These are phyloP conservation scores for Lipomyces mesembrius DNA, from an alignment of 805 yeast genomes.

Conservation along the genomic window DNA sequence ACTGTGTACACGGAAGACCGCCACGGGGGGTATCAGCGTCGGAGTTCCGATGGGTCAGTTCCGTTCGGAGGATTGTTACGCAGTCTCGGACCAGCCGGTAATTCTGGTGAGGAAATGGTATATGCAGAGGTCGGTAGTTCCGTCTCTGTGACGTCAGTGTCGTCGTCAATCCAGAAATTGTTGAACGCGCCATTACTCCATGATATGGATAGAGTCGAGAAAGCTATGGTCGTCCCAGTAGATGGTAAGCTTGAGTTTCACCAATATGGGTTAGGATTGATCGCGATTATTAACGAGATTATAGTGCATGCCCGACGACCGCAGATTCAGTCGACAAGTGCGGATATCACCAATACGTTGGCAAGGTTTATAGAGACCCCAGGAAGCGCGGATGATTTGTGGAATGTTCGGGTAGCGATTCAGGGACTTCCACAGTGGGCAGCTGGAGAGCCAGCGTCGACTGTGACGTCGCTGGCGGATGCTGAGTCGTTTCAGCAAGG, in stretches of 20 bases:
- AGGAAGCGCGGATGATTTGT: constrained; percentile 15
- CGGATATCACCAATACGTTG: constrained; percentile 28
- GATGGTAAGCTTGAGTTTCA: constrained; percentile 21
- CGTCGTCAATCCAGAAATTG: constrained; percentile 17
- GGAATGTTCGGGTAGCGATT: constrained; percentile 30
- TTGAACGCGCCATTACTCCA: constrained; percentile 22
- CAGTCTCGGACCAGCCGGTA: constrained; percentile 15
- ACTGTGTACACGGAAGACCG: constrained; percentile 31
- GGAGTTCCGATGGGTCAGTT: constrained; percentile 9
- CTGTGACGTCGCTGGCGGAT: not conserved
- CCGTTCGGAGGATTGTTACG: constrained; percentile 19
- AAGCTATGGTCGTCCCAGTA: constrained; percentile 22
- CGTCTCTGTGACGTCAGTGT: not conserved
- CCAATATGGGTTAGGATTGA: not conserved
- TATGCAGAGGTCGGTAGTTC: not conserved
- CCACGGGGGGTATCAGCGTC: constrained; percentile 15
- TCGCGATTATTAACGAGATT: no score
- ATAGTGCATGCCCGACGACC: constrained; percentile 19
- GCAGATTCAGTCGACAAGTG: constrained; percentile 21
- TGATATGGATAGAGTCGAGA: constrained; percentile 29
- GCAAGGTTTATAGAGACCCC: constrained; percentile 31
- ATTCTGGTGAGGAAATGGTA: not conserved
- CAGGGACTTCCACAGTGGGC: constrained; percentile 32
- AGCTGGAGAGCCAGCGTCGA: constrained; percentile 4
- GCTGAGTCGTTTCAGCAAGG: not conserved